Evolutionary conservation across 192 early-diverging fungal genomes (phyloP), one percentile per base, ranked within the genome.

Genomic region (Linnemannia schmuckeri): DNA sequence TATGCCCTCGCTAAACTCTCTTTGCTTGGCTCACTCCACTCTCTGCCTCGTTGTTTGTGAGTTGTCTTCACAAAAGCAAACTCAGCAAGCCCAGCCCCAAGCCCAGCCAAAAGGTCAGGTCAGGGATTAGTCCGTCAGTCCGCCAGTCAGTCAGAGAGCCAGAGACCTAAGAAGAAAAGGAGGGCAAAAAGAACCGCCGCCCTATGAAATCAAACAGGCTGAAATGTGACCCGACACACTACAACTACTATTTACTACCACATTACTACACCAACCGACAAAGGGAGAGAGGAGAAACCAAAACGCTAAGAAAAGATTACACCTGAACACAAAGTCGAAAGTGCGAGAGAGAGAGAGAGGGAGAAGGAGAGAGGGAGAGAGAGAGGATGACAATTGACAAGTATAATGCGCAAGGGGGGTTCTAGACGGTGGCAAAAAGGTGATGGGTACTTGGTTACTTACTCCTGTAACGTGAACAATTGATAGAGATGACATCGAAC

Each of bases 81-180:
- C 61, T 66, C 61, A 66, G 61, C 61, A 66, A 66, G 61, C 61
- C 61, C 61, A 66, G 61, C 61, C 61, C 24, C 61, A 66, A 66
- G 61, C 61, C 61, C 61, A 66, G 61, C 61, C 27, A 27, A 22
- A 49, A 52, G 55, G n/a, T 27, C 55, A 57, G 55, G 55, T 57
- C n/a, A 66, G 61, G 61, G 61, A 57, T 57, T 22, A 3, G 22
- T n/a, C 24, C 9, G 17, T 52, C 49, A 52, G 22, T n/a, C 24
- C 9, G 17, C 20, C 49, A 52, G 17, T 52, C 49, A 52, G 2
- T 52, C 49, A 52, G 49, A n/a, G 61, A 33, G 27, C 61, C 30
- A 33, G 13, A 15, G 61, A 66, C 12, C 0, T 35, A n/a, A 33
- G 27, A 66, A 33, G 12, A 15, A 15, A 30, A 13, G 12, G 9